phyloP scores from a whole-genome alignment of 345 rosid genomes.

The Arabidopsis suecica region DNA sequence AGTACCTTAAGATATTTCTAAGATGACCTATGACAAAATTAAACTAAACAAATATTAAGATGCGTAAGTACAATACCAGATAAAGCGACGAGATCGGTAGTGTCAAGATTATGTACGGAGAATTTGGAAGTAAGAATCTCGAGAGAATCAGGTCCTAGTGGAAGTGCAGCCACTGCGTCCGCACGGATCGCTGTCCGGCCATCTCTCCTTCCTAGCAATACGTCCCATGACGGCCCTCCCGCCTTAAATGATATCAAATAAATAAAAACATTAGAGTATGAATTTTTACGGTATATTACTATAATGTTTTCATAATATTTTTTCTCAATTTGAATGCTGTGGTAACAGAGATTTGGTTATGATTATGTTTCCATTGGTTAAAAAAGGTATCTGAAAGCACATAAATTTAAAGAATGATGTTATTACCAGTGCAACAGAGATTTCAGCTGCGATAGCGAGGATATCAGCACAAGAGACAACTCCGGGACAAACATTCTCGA shows the following conservation, averaged over 20 bases:
- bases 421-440: conserved; percentile 53
- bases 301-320: not conserved
- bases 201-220: conserved; percentile 72
- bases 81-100: conserved; percentile 69
- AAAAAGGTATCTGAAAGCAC: not conserved
- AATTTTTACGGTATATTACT: not conserved
- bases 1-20: not conserved
- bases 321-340: not conserved
- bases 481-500: conserved; percentile 60
- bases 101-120: conserved; percentile 62
- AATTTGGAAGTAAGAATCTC: conserved; percentile 56
- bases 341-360: not conserved
- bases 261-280: not conserved
- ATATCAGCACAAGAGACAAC: conserved; percentile 72
- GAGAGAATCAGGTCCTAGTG: conserved; percentile 58
- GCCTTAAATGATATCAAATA: conserved; percentile 48
- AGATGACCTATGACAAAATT: not conserved
- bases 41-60: not conserved
- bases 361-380: not conserved
- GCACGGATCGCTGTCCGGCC: conserved; percentile 59
- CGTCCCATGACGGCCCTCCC: conserved; percentile 83
- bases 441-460: conserved; percentile 56
- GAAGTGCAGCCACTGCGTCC: conserved; percentile 60
- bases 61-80: conserved; percentile 54
- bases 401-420: not conserved